phyloP scores from a whole-genome alignment of 2,329 filamentous ascomycete genomes.

The Neonectria faginata region DNA sequence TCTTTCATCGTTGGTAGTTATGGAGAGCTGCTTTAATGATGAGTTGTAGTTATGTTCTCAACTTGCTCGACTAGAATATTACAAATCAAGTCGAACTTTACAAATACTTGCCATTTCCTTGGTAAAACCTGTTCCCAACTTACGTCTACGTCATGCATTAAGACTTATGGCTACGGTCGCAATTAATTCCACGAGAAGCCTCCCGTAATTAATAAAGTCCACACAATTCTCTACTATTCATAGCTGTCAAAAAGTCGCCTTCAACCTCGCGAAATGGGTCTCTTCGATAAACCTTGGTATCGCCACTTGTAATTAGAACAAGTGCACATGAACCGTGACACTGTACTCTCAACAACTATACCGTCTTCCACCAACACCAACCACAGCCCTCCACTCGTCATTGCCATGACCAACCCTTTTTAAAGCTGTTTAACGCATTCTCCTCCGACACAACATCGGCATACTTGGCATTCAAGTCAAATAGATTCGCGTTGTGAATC shows the following conservation, averaged over 20 bases:
- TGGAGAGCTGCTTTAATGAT: neutral
- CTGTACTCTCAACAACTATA: neutral
- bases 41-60: neutral
- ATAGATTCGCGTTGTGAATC: constrained; percentile 58
- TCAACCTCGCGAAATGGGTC: no score
- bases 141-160: no score
- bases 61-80: neutral
- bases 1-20: neutral
- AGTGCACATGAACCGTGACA: neutral
- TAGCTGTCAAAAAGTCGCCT: no score
- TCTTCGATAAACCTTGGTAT: no score
- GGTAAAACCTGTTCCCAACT: no score
- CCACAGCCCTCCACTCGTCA: neutral
- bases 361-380: neutral
- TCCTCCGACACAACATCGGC: constrained; percentile 57
- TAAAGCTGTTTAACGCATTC: constrained; percentile 54
- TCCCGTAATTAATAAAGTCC: no score
- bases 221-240: no score
- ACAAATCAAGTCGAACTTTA: neutral
- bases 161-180: no score
- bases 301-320: no score
- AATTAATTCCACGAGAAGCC: no score
- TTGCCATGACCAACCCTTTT: constrained; percentile 50
- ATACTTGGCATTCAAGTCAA: constrained; percentile 60
- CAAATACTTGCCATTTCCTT: neutral